Conservation (phyloP, 352 stramenopile genomes). For the Globisporangium heterothallicum region DNA sequence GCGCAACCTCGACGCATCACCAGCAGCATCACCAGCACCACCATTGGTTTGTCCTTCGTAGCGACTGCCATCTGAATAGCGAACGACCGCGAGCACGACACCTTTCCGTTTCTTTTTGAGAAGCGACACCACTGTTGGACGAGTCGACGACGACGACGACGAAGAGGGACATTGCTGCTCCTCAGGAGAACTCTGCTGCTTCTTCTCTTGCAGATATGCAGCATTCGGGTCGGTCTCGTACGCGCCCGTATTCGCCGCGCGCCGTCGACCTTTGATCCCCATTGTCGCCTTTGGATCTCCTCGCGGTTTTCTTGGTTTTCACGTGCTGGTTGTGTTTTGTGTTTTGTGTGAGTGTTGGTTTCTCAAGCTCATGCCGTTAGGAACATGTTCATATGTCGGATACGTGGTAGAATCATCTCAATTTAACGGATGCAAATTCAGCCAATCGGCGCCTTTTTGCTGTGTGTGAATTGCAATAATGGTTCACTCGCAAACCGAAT, state of each 20-base stretch:
- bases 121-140: conserved; percentile 40
- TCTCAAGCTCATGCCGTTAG: too few species aligned
- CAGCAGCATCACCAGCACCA: conserved; percentile 3
- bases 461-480: too few species aligned
- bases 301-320: not conserved
- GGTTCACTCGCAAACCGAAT: not conserved
- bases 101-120: conserved; percentile 39
- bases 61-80: conserved; percentile 61
- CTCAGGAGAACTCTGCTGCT: conserved; percentile 8
- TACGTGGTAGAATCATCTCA: too few species aligned
- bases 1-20: conserved; percentile 32
- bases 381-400: too few species aligned
- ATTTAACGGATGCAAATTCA: too few species aligned
- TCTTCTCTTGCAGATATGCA: conserved; percentile 12
- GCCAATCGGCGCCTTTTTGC: too few species aligned
- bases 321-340: not conserved
- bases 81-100: conserved; percentile 23
- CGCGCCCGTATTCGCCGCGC: conserved; percentile 19
- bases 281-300: conserved; percentile 19
- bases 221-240: conserved; percentile 19
- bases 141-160: not conserved
- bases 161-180: not conserved
- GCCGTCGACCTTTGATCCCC: conserved; percentile 61
- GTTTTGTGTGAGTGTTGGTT: not conserved
- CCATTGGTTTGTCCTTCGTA: conserved; percentile 48